Percentiles rank a stretch among this genome's conserved stretches.
Evolutionary conservation across 768 basidiomycete genomes (phyloP).

Genomic region (Macrolepiota dolichaula): DNA sequence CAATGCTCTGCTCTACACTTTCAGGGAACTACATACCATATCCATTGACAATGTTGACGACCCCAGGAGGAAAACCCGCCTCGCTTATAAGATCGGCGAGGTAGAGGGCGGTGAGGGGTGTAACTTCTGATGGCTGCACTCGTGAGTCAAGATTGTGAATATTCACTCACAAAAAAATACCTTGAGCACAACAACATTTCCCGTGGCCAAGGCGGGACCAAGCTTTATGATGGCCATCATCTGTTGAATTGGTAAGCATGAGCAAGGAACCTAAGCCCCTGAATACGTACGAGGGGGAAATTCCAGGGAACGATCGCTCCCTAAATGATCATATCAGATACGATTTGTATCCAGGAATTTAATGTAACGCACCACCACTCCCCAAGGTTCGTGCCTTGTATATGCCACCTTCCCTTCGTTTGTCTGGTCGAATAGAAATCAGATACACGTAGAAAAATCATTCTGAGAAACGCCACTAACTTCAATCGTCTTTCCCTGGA

Average conservation of each 20-base stretch:
- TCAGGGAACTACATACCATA: slow-evolving; percentile 38
- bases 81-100: slow-evolving; percentile 51
- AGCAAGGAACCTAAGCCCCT: background rate
- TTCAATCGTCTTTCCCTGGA: slow-evolving; percentile 73
- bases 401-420: slow-evolving; percentile 56
- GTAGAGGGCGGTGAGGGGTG: slow-evolving; percentile 62
- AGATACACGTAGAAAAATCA: background rate
- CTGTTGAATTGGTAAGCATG: background rate
- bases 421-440: slow-evolving; percentile 32
- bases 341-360: background rate
- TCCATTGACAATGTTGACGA: slow-evolving; percentile 69
- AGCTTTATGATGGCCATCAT: slow-evolving; percentile 65
- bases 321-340: slow-evolving; percentile 10
- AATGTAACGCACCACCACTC: slow-evolving; percentile 34
- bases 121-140: slow-evolving; percentile 61
- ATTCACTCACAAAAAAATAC: slow-evolving; percentile 11
- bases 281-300: slow-evolving; percentile 28
- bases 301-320: slow-evolving; percentile 67
- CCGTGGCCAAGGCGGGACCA: slow-evolving; percentile 73
- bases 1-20: background rate
- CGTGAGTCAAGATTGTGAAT: background rate
- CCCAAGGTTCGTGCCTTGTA: slow-evolving; percentile 65
- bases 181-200: slow-evolving; percentile 72
- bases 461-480: slow-evolving; percentile 15
- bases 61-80: slow-evolving; percentile 76